These are phyloP conservation scores for Trypanosoma boissoni DNA, from an alignment of 208 protist genomes.

Conservation along the genomic window DNA sequence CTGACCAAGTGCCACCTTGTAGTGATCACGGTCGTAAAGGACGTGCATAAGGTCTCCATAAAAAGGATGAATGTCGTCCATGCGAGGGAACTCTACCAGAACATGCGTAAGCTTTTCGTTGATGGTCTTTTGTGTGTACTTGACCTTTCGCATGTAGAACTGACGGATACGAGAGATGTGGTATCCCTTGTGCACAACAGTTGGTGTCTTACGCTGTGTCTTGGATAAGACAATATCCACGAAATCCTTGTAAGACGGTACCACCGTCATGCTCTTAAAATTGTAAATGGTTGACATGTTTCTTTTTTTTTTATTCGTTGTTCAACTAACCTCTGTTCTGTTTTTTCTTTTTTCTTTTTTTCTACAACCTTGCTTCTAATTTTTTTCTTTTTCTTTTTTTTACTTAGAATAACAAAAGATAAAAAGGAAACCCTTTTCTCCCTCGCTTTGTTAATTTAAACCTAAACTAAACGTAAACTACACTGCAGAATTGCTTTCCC, in stretches of 20 bases:
- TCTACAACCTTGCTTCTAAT: slow-evolving; percentile 1
- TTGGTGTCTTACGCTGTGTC: slow-evolving; percentile 99
- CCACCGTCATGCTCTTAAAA: slow-evolving; percentile 97
- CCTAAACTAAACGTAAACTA: not conserved
- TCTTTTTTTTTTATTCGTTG: not conserved
- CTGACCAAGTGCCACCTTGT: slow-evolving; percentile 99
- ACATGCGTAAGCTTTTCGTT: slow-evolving; percentile 98
- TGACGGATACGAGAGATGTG: slow-evolving; percentile 98
- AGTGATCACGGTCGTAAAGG: slow-evolving; percentile 99
- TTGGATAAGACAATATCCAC: slow-evolving; percentile 99
- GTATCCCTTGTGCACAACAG: slow-evolving; percentile 99
- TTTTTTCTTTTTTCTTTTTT: slow-evolving; percentile 2
- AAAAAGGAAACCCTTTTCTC: not conserved
- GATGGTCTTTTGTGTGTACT: slow-evolving; percentile 98
- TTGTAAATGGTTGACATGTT: slow-evolving; percentile 95
- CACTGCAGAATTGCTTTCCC: not conserved
- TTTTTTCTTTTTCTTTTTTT: not conserved
- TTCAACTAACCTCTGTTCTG: not conserved
- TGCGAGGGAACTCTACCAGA: slow-evolving; percentile 95
- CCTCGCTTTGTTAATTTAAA: slow-evolving; percentile 1
- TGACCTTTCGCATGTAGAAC: slow-evolving; percentile 99
- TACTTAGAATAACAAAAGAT: not conserved
- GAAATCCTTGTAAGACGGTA: slow-evolving; percentile 98
- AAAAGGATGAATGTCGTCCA: slow-evolving; percentile 99
- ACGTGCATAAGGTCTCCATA: slow-evolving; percentile 99